These are phyloP conservation scores for Paraphaeosphaeria sporulosa DNA, from an alignment of 2,329 filamentous ascomycete genomes.

Conservation along the genomic window DNA sequence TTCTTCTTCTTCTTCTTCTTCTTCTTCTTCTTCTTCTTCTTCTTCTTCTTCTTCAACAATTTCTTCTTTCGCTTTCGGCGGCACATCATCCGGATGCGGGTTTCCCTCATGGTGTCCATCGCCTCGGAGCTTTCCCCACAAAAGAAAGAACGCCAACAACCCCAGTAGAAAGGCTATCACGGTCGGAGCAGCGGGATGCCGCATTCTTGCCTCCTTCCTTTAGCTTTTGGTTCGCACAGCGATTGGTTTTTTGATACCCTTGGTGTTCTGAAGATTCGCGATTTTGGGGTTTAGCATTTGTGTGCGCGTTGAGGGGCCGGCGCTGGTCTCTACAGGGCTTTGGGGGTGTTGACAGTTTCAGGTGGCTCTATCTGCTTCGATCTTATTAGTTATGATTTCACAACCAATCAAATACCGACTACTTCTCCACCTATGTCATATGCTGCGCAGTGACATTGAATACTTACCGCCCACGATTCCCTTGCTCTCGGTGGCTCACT, in stretches of 20 bases:
- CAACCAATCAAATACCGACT: too few relatives aligned
- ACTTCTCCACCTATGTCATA: too few relatives aligned
- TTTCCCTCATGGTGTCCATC: slow-evolving; percentile 49
- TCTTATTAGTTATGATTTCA: neutral
- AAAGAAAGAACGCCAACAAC: slow-evolving; percentile 36
- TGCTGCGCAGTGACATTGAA: too few relatives aligned
- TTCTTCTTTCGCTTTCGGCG: slow-evolving; percentile 13
- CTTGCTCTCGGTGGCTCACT: too few relatives aligned
- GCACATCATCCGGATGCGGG: slow-evolving; percentile 42
- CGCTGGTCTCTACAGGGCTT: neutral
- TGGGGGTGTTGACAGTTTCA: neutral
- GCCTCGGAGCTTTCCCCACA: slow-evolving; percentile 32
- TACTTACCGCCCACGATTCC: too few relatives aligned
- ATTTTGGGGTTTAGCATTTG: neutral
- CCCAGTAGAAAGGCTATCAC: slow-evolving; percentile 42
- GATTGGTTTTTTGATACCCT: neutral
- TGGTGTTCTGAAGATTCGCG: neutral
- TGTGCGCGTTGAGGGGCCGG: neutral
- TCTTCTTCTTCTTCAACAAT: slow-evolving; percentile 4
- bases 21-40: neutral
- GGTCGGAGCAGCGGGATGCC: slow-evolving; percentile 45
- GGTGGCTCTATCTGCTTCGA: neutral
- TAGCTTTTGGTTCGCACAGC: neutral
- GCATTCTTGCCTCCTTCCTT: slow-evolving; percentile 26
- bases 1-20: slow-evolving; percentile 1